Base-by-base conservation (phyloP, 2,329 filamentous ascomycete species). In the Aspergillus uvarum region DNA sequence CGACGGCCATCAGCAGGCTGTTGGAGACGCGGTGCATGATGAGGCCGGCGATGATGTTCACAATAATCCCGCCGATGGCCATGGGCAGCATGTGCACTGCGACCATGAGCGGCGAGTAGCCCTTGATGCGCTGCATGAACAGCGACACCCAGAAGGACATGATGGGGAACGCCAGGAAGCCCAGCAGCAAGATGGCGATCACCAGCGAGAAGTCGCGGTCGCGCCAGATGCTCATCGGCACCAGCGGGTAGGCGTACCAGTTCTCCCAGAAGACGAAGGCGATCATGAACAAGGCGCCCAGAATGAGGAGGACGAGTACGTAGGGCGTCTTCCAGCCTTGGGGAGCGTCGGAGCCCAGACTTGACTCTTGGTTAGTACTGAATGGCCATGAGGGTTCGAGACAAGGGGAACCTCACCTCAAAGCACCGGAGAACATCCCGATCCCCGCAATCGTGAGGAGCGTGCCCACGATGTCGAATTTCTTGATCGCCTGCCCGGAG, bases 41-140 rank as follows among this genome's bases (percentile, higher is more conserved):
- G 32, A 84, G 74, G 3, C 84, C 87, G 0, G 85, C 87, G 49
- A 89, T 72, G 35, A 88, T 68, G 65, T 89, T 90, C 71, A 87
- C 87, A 1, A 85, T 59, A 2, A 90, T 76, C 0, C 87, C 87
- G 21, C 82, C 81, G 50, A 89, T 78, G 1, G 85, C 85, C 79
- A 88, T 87, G 0, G 88, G 88, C 1, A 91, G 79, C 51, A 91
- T 76, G 59, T 85, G 83, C 4, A 88, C 81, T 0, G 87, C 87
- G 2, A 87, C 84, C 60, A 78, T 78, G 2, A 90, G 76, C 0
- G 88, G 80, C 0, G 81, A 80, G 59, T 83, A 77, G 8, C 74
- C 56, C 48, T 81, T 77, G 35, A 87, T 73, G 38, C 84, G 76
- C 71, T 90, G 87, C 76, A 90, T 84, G 71, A 85, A 89, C 7